phyloP scores from a whole-genome alignment of 768 basidiomycete species.

The Pulveroboletus frians region DNA sequence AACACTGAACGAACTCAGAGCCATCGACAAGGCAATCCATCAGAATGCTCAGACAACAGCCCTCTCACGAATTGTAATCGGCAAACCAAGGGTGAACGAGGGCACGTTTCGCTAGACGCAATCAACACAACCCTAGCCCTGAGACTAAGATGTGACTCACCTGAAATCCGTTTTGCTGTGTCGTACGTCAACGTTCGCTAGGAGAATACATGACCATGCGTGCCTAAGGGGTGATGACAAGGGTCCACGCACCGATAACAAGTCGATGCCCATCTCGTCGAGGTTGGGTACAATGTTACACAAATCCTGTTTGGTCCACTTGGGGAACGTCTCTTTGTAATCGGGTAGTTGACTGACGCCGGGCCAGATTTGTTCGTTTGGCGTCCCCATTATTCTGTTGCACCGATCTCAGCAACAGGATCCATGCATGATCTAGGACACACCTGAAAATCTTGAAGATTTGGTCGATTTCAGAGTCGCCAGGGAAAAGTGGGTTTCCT shows the following conservation, averaged over 20 bases:
- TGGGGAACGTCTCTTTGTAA: constrained; percentile 95
- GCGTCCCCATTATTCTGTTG: constrained; percentile 86
- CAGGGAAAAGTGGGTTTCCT: constrained; percentile 89
- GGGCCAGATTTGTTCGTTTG: constrained; percentile 87
- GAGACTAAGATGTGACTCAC: constrained; percentile 37
- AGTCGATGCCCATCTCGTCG: constrained; percentile 74
- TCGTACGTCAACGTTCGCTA: constrained; percentile 79
- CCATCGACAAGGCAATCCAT: neutral
- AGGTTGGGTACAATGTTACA: constrained; percentile 58
- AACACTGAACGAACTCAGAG: constrained; percentile 9
- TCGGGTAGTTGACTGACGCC: constrained; percentile 85
- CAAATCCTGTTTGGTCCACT: constrained; percentile 82
- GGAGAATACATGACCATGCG: neutral
- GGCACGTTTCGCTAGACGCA: constrained; percentile 49
- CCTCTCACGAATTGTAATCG: constrained; percentile 42
- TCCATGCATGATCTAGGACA: neutral
- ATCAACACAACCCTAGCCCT: neutral
- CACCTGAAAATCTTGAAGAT: constrained; percentile 99
- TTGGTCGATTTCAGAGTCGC: constrained; percentile 99
- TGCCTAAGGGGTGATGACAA: neutral
- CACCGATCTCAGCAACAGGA: constrained; percentile 1
- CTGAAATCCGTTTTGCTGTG: constrained; percentile 87
- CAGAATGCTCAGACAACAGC: neutral
- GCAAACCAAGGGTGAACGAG: constrained; percentile 45
- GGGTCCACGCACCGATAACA: constrained; percentile 54